Percentiles rank a stretch among this genome's conserved stretches.
These are phyloP conservation scores for Suhomyces yuchorum DNA, from an alignment of 1,139 yeast species.

Conservation along the genomic window DNA sequence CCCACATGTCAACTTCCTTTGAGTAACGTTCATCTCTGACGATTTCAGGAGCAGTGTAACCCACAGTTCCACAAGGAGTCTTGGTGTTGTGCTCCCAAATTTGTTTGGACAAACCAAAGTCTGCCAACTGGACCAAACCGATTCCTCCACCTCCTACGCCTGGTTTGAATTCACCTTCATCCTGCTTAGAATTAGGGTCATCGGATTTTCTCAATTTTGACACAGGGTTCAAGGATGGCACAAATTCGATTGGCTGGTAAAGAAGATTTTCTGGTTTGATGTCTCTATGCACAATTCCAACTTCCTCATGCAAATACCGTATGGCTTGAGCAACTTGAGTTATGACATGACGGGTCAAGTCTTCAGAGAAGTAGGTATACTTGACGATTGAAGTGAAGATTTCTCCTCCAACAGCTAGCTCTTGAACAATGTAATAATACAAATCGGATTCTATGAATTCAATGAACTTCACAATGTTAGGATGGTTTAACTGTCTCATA, in stretches of 20 bases:
- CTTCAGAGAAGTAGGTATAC: constrained; percentile 58
- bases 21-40: constrained; percentile 59
- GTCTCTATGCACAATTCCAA: constrained; percentile 59
- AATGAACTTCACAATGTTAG: constrained; percentile 50
- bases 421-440: constrained; percentile 57
- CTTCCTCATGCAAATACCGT: constrained; percentile 55
- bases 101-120: constrained; percentile 60
- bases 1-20: constrained; percentile 68
- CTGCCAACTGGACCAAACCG: constrained; percentile 56
- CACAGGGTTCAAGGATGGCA: constrained; percentile 40
- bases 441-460: constrained; percentile 51
- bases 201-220: constrained; percentile 47
- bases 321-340: constrained; percentile 53
- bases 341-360: constrained; percentile 54
- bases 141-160: constrained; percentile 56
- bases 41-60: constrained; percentile 65
- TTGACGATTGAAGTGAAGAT: constrained; percentile 58
- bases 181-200: constrained; percentile 49
- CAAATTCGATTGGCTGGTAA: constrained; percentile 63
- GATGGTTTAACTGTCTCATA: constrained; percentile 55
- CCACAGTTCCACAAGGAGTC: constrained; percentile 67
- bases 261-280: constrained; percentile 59
- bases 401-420: constrained; percentile 57
- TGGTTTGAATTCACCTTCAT: constrained; percentile 53
- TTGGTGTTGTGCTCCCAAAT: constrained; percentile 60